Percentiles rank a stretch among this genome's conserved stretches.
Evolutionary conservation across 768 basidiomycete species (phyloP).

Genomic region (Mycena floridula): DNA sequence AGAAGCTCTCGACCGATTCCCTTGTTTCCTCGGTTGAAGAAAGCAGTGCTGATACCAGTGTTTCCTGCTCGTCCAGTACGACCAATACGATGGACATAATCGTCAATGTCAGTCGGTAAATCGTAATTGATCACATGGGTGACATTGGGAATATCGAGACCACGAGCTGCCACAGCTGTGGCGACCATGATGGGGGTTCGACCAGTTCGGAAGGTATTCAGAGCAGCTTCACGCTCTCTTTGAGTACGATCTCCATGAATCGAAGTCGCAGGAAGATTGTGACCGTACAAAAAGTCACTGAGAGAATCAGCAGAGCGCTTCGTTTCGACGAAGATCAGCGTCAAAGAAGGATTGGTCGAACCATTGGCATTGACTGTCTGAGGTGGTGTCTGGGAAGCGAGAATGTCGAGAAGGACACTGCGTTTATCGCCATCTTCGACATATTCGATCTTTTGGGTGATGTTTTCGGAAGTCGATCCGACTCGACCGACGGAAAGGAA

Average conservation of each 20-base stretch:
- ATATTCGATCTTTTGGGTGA: constrained; percentile 98
- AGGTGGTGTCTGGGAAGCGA: constrained; percentile 62
- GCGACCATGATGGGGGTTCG: constrained; percentile 96
- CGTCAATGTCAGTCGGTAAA: constrained; percentile 95
- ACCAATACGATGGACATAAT: constrained; percentile 98
- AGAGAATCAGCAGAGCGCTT: constrained; percentile 99
- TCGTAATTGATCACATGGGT: constrained; percentile 99
- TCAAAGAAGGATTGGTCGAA: constrained; percentile 56
- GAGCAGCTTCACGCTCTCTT: constrained; percentile 92
- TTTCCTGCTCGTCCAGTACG: constrained; percentile 99
- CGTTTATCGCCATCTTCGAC: constrained; percentile 98
- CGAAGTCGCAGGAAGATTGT: constrained; percentile 85
- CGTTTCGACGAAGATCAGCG: constrained; percentile 97
- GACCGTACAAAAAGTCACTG: constrained; percentile 87
- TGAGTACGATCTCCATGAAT: constrained; percentile 98
- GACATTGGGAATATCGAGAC: constrained; percentile 98
- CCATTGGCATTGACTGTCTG: neutral
- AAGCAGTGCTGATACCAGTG: constrained; percentile 91
- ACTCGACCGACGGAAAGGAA: constrained; percentile 99
- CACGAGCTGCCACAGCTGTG: constrained; percentile 97
- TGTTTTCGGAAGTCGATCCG: constrained; percentile 98
- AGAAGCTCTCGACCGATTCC: constrained; percentile 89
- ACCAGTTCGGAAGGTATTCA: constrained; percentile 92
- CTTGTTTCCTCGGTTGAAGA: constrained; percentile 92
- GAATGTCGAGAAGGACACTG: constrained; percentile 90